Evolutionary conservation across 2,329 filamentous ascomycete species (phyloP).

Genomic region (Sporothrix phasma): DNA sequence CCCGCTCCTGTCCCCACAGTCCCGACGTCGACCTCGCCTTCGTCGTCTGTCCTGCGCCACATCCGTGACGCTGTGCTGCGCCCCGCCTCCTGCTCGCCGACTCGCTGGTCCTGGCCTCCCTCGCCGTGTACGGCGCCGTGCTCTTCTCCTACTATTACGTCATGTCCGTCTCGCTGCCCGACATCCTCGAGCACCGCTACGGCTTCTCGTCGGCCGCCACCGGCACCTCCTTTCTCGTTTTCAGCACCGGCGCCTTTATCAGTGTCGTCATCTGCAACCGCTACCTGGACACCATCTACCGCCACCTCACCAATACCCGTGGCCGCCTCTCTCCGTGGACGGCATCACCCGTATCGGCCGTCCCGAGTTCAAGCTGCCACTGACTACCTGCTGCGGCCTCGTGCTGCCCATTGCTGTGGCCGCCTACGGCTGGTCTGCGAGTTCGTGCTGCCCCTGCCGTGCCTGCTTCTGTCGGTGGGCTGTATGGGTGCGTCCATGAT

Average conservation of each 20-base stretch:
- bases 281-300: slow-evolving; percentile 43
- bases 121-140: slow-evolving; percentile 38
- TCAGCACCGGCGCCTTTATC: slow-evolving; percentile 42
- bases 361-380: slow-evolving; percentile 46
- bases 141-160: slow-evolving; percentile 45
- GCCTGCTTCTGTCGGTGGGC: slow-evolving; percentile 35
- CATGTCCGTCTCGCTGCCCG: slow-evolving; percentile 42
- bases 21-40: slow-evolving; percentile 21
- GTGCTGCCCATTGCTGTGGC: slow-evolving; percentile 35
- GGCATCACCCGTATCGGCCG: slow-evolving; percentile 29
- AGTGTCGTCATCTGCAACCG: slow-evolving; percentile 41
- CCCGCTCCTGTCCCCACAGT: not conserved
- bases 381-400: slow-evolving; percentile 38
- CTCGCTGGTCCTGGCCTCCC: slow-evolving; percentile 33
- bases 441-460: slow-evolving; percentile 30
- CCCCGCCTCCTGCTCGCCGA: slow-evolving; percentile 37
- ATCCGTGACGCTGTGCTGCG: slow-evolving; percentile 36
- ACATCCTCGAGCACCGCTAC: slow-evolving; percentile 40
- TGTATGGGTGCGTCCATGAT: slow-evolving; percentile 38
- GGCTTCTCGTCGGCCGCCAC: slow-evolving; percentile 39
- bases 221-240: slow-evolving; percentile 44
- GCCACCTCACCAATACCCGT: slow-evolving; percentile 30
- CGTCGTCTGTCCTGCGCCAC: slow-evolving; percentile 38
- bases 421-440: slow-evolving; percentile 44
- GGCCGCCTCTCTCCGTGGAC: not conserved